A percentile compares a stretch with the other conserved stretches of the same genome.
Evolutionary conservation across 208 protist genomes (phyloP).

Genomic region (Entamoeba dispar): DNA sequence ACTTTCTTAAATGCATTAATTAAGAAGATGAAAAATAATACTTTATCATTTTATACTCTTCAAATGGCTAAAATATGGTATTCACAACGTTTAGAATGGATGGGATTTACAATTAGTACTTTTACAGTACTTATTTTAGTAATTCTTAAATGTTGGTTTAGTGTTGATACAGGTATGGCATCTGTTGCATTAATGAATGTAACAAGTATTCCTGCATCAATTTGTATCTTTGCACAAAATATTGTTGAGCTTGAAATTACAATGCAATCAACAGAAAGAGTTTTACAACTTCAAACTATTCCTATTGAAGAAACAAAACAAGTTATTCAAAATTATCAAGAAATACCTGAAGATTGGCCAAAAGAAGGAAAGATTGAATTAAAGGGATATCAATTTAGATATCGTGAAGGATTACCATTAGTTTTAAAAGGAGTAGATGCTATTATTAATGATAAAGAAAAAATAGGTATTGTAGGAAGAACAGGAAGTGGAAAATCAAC

Average conservation of each 20-base stretch:
- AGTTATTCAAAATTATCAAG: slow-evolving; percentile 2
- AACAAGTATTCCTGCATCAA: not conserved
- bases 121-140: not conserved
- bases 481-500: slow-evolving; percentile 39
- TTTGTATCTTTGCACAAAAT: not conserved
- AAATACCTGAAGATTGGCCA: not conserved
- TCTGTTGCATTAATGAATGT: not conserved
- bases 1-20: not conserved
- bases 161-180: not conserved
- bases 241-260: not conserved
- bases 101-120: not conserved
- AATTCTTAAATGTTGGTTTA: not conserved
- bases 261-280: not conserved
- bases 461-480: slow-evolving; percentile 36
- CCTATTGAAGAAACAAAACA: not conserved
- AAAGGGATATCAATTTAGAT: not conserved
- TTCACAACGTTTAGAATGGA: not conserved
- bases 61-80: not conserved
- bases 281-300: not conserved
- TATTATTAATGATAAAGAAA: slow-evolving; percentile 14
- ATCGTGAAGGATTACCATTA: slow-evolving; percentile 15
- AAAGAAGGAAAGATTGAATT: not conserved
- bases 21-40: not conserved
- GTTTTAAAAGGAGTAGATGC: slow-evolving; percentile 26
- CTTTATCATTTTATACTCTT: not conserved